Percentiles rank a stretch among this genome's conserved stretches.
These are phyloP conservation scores for Gloeopeniophorella convolvens DNA, from an alignment of 768 basidiomycete species.

Conservation along the genomic window DNA sequence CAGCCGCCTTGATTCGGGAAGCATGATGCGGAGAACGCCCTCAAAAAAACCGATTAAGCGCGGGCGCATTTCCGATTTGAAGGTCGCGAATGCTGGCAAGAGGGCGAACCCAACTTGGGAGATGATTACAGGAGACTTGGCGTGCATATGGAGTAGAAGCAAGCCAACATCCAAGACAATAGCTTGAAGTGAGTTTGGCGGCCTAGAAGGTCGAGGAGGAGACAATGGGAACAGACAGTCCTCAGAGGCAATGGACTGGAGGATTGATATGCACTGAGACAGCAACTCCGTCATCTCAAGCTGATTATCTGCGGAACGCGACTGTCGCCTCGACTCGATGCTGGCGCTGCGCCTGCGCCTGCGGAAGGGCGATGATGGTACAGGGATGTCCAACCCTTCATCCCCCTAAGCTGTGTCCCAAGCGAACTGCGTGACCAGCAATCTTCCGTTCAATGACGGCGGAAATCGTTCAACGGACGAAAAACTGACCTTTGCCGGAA, in stretches of 20 bases:
- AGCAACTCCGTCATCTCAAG: constrained; percentile 45
- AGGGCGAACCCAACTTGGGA: constrained; percentile 61
- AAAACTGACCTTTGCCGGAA: constrained; percentile 13
- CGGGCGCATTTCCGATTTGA: constrained; percentile 53
- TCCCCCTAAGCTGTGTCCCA: not conserved
- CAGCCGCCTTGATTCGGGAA: constrained; percentile 39
- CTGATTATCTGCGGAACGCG: constrained; percentile 29
- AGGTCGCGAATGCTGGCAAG: constrained; percentile 70
- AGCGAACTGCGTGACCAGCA: constrained; percentile 6
- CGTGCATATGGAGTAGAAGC: constrained; percentile 51
- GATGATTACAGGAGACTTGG: constrained; percentile 43
- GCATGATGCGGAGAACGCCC: constrained; percentile 45
- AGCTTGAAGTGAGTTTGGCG: constrained; percentile 72
- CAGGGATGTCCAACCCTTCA: constrained; percentile 1
- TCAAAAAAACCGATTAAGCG: constrained; percentile 67
- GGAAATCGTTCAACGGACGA: too few species aligned
- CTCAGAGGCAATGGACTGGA: constrained; percentile 58
- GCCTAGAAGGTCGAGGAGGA: constrained; percentile 54
- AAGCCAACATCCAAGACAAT: constrained; percentile 66
- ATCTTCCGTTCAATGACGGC: too few species aligned
- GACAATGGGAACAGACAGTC: constrained; percentile 65
- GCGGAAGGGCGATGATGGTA: constrained; percentile 36
- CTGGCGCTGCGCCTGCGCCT: constrained; percentile 34
- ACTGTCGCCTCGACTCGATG: constrained; percentile 45
- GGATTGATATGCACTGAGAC: constrained; percentile 49